phyloP scores from a whole-genome alignment of 78 protist species.

The Chrysochromulina tobinii region DNA sequence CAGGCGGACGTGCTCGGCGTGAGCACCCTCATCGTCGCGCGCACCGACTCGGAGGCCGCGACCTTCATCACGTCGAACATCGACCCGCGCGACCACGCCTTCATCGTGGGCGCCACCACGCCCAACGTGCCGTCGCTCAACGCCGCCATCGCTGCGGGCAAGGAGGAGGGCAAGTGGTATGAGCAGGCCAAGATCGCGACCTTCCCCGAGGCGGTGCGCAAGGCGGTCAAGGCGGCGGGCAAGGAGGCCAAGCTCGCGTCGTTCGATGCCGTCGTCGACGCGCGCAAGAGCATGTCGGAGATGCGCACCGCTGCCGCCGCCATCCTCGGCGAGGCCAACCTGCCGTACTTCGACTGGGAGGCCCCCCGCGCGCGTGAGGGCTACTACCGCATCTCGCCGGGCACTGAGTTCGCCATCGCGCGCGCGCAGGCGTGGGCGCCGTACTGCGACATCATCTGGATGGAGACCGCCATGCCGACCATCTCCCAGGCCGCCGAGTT shows the following conservation, averaged over 20 bases:
- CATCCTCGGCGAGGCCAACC: neutral
- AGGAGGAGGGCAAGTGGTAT: slow-evolving; percentile 29
- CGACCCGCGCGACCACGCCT: slow-evolving; percentile 72
- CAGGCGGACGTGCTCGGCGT: slow-evolving; percentile 83
- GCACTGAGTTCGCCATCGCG: slow-evolving; percentile 77
- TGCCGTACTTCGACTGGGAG: slow-evolving; percentile 69
- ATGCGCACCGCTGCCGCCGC: neutral
- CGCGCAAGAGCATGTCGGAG: neutral
- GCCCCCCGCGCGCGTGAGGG: slow-evolving; percentile 87
- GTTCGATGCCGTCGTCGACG: neutral
- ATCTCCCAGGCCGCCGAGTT: slow-evolving; percentile 79
- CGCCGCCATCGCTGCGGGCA: slow-evolving; percentile 2
- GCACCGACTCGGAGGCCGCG: slow-evolving; percentile 93
- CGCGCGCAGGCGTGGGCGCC: slow-evolving; percentile 79
- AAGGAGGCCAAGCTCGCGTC: neutral
- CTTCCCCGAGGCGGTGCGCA: slow-evolving; percentile 41
- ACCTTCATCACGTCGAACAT: slow-evolving; percentile 76
- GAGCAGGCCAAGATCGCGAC: slow-evolving; percentile 21
- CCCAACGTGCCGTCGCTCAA: neutral
- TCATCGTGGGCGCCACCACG: slow-evolving; percentile 74
- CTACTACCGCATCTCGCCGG: slow-evolving; percentile 74
- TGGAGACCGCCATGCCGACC: slow-evolving; percentile 86
- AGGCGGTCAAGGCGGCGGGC: neutral
- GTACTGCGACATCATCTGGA: slow-evolving; percentile 87
- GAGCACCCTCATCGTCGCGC: slow-evolving; percentile 77